Evolutionary conservation across 495 filamentous ascomycete species (phyloP).

Genomic region (Hypoxylon lenormandii): DNA sequence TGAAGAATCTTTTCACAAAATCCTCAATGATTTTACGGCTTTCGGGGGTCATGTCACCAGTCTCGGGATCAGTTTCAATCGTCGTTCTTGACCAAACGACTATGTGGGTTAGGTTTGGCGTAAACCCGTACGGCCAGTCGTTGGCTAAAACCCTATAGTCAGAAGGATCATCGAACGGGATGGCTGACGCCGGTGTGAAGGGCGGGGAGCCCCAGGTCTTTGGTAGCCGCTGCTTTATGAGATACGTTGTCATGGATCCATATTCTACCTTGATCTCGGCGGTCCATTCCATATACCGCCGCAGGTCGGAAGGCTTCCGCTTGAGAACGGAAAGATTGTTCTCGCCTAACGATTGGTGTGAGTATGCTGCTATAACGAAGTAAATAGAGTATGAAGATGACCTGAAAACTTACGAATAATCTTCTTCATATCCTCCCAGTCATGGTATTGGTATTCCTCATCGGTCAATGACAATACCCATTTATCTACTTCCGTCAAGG

Average conservation of each 20-base stretch:
- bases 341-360: slow-evolving; percentile 35
- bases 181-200: slow-evolving; percentile 63
- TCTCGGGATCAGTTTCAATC: slow-evolving; percentile 66
- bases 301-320: slow-evolving; percentile 83
- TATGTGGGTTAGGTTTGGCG: slow-evolving; percentile 75
- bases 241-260: slow-evolving; percentile 80
- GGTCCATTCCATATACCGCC: slow-evolving; percentile 85
- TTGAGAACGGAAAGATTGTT: slow-evolving; percentile 82
- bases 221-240: slow-evolving; percentile 76
- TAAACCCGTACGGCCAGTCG: slow-evolving; percentile 91
- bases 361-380: slow-evolving; percentile 16
- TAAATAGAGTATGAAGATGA: not conserved
- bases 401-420: slow-evolving; percentile 71
- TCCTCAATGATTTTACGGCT: slow-evolving; percentile 69
- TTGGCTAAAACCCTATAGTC: slow-evolving; percentile 85
- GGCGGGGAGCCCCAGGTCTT: slow-evolving; percentile 70
- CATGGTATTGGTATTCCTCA: slow-evolving; percentile 74
- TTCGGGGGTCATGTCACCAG: slow-evolving; percentile 80
- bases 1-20: slow-evolving; percentile 78
- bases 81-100: slow-evolving; percentile 73
- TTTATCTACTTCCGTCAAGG: slow-evolving; percentile 73
- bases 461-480: slow-evolving; percentile 75
- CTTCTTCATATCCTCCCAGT: slow-evolving; percentile 74
- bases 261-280: slow-evolving; percentile 75
- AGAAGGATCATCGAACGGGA: slow-evolving; percentile 74